These are phyloP conservation scores for Peronospora belbahrii DNA, from an alignment of 352 stramenopile species.

Conservation along the genomic window DNA sequence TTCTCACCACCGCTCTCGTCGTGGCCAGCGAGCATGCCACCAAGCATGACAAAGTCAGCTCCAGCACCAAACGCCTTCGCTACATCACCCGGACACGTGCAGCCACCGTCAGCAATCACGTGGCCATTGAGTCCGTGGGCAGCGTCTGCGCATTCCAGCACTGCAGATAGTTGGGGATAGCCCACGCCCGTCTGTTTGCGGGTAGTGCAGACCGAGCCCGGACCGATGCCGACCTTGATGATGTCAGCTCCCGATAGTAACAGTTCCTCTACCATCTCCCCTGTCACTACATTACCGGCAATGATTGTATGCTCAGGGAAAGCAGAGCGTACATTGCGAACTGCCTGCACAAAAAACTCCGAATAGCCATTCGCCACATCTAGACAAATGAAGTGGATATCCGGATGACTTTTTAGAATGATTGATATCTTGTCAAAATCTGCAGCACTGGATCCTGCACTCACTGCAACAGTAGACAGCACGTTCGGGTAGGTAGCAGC, in stretches of 20 bases:
- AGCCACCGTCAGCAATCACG: conserved; percentile 86
- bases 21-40: conserved; percentile 88
- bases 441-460: conserved; percentile 53
- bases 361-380: conserved; percentile 88
- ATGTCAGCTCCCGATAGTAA: conserved; percentile 88
- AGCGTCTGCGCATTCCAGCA: conserved; percentile 89
- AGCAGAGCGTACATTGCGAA: conserved; percentile 43
- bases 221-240: conserved; percentile 91
- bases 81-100: conserved; percentile 85
- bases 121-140: conserved; percentile 85
- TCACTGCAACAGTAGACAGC: conserved; percentile 71
- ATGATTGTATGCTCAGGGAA: conserved; percentile 86
- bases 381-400: conserved; percentile 83
- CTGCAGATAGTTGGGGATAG: conserved; percentile 86
- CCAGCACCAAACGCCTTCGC: conserved; percentile 88
- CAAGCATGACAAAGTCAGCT: conserved; percentile 91
- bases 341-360: conserved; percentile 79
- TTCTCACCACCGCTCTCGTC: conserved; percentile 86
- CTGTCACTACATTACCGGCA: conserved; percentile 89
- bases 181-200: conserved; percentile 90
- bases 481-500: conserved; percentile 40
- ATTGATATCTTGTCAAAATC: conserved; percentile 67
- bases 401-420: conserved; percentile 49
- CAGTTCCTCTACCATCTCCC: conserved; percentile 90
- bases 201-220: conserved; percentile 88